These are phyloP conservation scores for Paramecium tetraurelia DNA, from an alignment of 73 alveolate species.

Conservation along the genomic window DNA sequence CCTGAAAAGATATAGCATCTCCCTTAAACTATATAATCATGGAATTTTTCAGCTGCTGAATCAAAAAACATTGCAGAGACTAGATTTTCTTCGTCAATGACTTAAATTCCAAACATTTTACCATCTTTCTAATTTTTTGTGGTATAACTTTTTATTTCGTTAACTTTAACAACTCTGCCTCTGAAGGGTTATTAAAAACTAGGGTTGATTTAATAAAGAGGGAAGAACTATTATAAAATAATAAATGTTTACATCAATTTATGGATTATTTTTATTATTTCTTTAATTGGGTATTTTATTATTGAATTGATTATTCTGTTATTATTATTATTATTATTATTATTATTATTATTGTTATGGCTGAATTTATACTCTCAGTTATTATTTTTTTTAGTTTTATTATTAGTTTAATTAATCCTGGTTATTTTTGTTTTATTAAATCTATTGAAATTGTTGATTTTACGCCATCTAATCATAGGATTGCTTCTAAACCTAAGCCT, in stretches of 20 bases:
- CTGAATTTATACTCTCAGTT: background rate
- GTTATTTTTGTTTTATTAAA: background rate
- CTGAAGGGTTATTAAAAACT: background rate
- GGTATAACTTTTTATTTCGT: background rate
- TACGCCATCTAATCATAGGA: background rate
- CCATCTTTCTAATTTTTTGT: background rate
- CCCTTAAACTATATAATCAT: background rate
- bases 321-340: background rate
- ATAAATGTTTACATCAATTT: background rate
- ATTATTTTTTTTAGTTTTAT: background rate
- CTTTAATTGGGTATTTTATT: background rate
- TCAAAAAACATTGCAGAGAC: background rate
- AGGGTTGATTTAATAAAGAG: background rate
- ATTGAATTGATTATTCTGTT: background rate
- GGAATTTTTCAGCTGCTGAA: background rate
- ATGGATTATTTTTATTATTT: background rate
- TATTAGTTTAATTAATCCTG: background rate
- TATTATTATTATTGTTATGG: background rate
- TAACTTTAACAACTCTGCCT: constrained; percentile 8
- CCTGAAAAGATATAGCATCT: background rate
- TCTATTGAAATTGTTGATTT: background rate
- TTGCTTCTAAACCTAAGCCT: background rate
- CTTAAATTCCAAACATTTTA: background rate
- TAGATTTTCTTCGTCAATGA: background rate
- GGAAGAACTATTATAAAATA: background rate